Evolutionary conservation across 331 rosid species (phyloP), one percentile per base, ranked within the genome.

Genomic region (Telfairia occidentalis): DNA sequence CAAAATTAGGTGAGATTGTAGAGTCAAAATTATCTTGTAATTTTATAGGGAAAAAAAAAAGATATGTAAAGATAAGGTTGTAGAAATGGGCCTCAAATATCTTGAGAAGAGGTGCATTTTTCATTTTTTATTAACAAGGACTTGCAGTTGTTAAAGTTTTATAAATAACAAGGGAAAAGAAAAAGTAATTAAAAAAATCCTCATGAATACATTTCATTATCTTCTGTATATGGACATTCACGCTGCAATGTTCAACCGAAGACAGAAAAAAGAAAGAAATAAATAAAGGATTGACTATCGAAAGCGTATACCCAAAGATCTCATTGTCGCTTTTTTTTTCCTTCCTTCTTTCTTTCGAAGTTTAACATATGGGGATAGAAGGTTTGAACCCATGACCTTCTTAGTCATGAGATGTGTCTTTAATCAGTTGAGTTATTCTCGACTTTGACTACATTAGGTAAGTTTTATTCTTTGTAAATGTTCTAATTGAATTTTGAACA

Each of bases 241-340:
- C 32, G 12, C 29, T 35, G 21, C 40, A 42, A 67, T 26, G 16
- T 43, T 69, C 38, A 38, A 38, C 34, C 52, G 3, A 66, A 40
- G 8, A 28, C 0, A 0, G 40, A 6, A 12, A 42, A 13, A 8
- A 12, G n/a, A n/a, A n/a, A n/a, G n/a, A n/a, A n/a, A n/a, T n/a
- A n/a, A n/a, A n/a, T n/a, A 58, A 29, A 61, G 18, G 4, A 2
- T 15, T 69, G 16, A 40, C 19, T 13, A 26, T 26, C 26, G 24
- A 26, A 69, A 45, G 57, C 74, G 45, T 69, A 69, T 69, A 69
- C 74, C 74, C 74, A 45, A 45, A 69, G 3, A 69, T 69, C 50
- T 65, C 72, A 15, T 45, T 69, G 1, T 26, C 37, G n/a, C n/a
- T n/a, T n/a, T 16, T 48, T 3, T 46, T 11, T 21, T 23, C 53